Base-by-base conservation (phyloP, 192 early-diverging fungal genomes). In the Coemansia reversa region DNA sequence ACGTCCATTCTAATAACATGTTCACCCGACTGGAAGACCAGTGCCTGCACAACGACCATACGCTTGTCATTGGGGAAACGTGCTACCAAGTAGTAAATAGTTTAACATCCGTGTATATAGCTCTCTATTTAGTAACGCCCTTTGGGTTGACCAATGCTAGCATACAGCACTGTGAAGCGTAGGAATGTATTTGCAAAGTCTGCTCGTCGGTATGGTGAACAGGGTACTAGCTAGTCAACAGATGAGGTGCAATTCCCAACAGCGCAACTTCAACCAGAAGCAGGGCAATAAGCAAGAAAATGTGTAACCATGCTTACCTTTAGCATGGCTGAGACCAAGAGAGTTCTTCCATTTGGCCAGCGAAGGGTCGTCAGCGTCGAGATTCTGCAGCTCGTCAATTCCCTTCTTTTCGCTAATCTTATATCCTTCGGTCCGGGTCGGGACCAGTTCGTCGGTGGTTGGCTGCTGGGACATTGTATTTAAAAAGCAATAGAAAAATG, bases 281-380 rank as follows among this genome's bases (percentile, higher is more conserved):
- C 6, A 45, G 35, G 11, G n/a, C 25, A 25, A 60, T n/a, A 48
- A 33, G 28, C 24, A 4, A 51, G 0, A 24, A 12, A 54, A 45
- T 45, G 14, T 14, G 14, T 7, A 11, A 20, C 27, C 8, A 19
- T 55, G 48, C 73, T 76, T 79, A 86, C 86, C 84, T 80, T 82
- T 20, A 29, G 81, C 67, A 19, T 63, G 67, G 58, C 63, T 72
- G 35, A 99, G 77, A 29, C 97, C 97, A 50, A 99, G 87, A 19
- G 92, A 93, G 62, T 88, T 89, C 85, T 99, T 99, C 97, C 97
- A 99, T 80, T 94, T 95, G 58, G 85, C 81, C 29, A 99, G 86
- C n/a, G 94, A 93, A 74, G 94, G 93, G 82, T 97, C 96, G 62
- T 84, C 75, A 55, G 93, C 88, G 68, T 97, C 97, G 54, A 98